Evolutionary conservation across 2,329 filamentous ascomycete genomes (phyloP).

Genomic region (Tolypocladium ophioglossoides): DNA sequence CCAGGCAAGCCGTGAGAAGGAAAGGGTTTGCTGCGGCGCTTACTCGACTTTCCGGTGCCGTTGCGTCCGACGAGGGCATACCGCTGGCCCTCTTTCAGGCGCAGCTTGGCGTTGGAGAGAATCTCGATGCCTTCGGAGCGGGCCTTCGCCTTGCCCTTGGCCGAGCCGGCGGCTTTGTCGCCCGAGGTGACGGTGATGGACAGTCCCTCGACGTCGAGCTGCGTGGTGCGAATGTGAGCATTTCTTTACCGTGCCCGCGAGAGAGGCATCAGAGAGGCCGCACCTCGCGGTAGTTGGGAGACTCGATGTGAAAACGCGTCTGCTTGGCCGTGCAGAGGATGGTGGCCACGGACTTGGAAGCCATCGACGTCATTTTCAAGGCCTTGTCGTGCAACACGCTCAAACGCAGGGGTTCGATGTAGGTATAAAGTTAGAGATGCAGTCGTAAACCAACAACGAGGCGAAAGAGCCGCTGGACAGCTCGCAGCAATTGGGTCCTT

Average conservation of each 20-base stretch:
- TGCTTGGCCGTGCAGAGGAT: slow-evolving; percentile 57
- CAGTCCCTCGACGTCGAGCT: slow-evolving; percentile 66
- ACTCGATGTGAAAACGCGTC: slow-evolving; percentile 52
- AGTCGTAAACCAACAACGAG: background rate
- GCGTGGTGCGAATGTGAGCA: background rate
- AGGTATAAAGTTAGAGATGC: background rate
- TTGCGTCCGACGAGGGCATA: slow-evolving; percentile 76
- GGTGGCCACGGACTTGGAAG: slow-evolving; percentile 37
- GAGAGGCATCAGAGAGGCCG: background rate
- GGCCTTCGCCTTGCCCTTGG: slow-evolving; percentile 39
- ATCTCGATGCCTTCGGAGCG: slow-evolving; percentile 50
- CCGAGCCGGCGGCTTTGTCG: slow-evolving; percentile 23
- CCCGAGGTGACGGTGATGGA: slow-evolving; percentile 50
- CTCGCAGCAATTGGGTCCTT: too few relatives aligned
- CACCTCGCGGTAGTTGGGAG: slow-evolving; percentile 47
- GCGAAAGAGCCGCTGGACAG: too few relatives aligned
- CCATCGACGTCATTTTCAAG: slow-evolving; percentile 33
- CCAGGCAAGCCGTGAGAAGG: background rate
- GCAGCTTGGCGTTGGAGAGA: slow-evolving; percentile 56
- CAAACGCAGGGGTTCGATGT: background rate
- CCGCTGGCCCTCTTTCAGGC: slow-evolving; percentile 59
- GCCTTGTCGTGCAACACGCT: background rate
- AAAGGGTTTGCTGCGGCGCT: slow-evolving; percentile 10
- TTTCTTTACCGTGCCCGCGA: background rate
- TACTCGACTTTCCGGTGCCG: slow-evolving; percentile 74